Evolutionary conservation across 306 rosid genomes (phyloP), one percentile per base, ranked within the genome.

Genomic region (Prunus mira): DNA sequence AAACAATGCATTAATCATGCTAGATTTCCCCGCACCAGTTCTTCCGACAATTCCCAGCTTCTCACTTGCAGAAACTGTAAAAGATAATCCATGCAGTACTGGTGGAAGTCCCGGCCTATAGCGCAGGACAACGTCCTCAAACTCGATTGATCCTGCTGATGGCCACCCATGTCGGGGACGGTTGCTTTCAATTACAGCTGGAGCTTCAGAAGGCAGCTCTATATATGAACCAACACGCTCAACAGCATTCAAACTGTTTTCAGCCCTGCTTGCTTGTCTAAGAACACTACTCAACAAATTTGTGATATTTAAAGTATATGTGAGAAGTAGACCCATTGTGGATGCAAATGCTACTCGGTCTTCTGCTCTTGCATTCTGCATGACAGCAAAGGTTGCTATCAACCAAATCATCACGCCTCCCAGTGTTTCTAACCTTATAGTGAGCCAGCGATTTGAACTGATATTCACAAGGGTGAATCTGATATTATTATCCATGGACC

Each of bases 21-120:
- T 91, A 64, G 98, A 93, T 74, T 93, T 93, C 60, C 98, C 97
- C 41, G 98, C 98, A 68, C 98, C 97, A 55, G 98, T 93, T 85
- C 98, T 89, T 84, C 98, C 97, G 67, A 93, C 97, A 41, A 93
- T 86, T 32, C 96, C 98, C 20, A 93, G 67, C 85, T 93, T 93
- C 80, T 93, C 97, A n/a, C 84, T 88, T 67, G 96, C 85, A 49
- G 85, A 82, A 58, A 91, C 85, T 12, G 60, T 64, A 54, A 90
- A 93, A 32, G 97, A 87, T 67, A 93, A 82, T 50, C 94, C 96
- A 28, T 91, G 96, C 75, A 93, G 62, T 28, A 91, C 97, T 1
- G 90, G 96, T 71, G 96, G 96, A 85, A 93, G 97, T 85, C 89
- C 96, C 12, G 98, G 90, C 82, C 98, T 84, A 58, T 91, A 93